phyloP scores from a whole-genome alignment of 768 basidiomycete genomes.

The Boletus rubescentipes region DNA sequence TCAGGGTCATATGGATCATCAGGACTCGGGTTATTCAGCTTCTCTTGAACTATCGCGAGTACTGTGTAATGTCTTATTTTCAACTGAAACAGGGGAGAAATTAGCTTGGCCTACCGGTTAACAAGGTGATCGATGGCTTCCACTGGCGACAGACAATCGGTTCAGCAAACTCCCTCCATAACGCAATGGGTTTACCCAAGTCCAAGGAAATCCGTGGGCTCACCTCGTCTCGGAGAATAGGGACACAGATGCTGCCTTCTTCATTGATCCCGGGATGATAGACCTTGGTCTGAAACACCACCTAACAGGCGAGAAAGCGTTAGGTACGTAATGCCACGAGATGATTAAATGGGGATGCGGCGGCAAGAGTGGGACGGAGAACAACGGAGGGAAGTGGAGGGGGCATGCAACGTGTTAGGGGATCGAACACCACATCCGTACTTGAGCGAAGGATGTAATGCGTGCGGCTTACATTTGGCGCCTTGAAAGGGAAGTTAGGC shows the following conservation, averaged over 20 bases:
- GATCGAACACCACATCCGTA: constrained; percentile 2
- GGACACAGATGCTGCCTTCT: constrained; percentile 82
- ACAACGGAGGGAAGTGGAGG: not conserved
- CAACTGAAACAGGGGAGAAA: not conserved
- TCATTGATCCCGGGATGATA: constrained; percentile 92
- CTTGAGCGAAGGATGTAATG: constrained; percentile 4
- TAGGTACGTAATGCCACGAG: constrained; percentile 18
- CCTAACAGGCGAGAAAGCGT: constrained; percentile 41
- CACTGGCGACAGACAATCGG: constrained; percentile 47
- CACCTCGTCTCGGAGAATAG: constrained; percentile 82
- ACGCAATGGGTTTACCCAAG: not conserved
- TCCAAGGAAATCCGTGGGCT: constrained; percentile 24
- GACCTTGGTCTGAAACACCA: constrained; percentile 81
- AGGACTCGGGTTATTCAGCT: constrained; percentile 82
- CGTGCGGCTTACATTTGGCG: constrained; percentile 57
- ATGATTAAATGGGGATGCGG: not conserved
- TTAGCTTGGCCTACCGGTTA: constrained; percentile 50
- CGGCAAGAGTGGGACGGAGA: not conserved
- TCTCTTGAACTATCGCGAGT: constrained; percentile 74
- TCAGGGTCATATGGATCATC: constrained; percentile 90
- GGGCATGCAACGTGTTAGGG: constrained; percentile 21
- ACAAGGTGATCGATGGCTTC: constrained; percentile 78
- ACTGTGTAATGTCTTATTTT: constrained; percentile 44
- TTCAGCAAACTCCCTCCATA: not conserved
- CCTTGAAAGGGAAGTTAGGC: constrained; percentile 83